These are phyloP conservation scores for Uronychia binucleata DNA, from an alignment of 73 alveolate genomes.

Conservation along the genomic window DNA sequence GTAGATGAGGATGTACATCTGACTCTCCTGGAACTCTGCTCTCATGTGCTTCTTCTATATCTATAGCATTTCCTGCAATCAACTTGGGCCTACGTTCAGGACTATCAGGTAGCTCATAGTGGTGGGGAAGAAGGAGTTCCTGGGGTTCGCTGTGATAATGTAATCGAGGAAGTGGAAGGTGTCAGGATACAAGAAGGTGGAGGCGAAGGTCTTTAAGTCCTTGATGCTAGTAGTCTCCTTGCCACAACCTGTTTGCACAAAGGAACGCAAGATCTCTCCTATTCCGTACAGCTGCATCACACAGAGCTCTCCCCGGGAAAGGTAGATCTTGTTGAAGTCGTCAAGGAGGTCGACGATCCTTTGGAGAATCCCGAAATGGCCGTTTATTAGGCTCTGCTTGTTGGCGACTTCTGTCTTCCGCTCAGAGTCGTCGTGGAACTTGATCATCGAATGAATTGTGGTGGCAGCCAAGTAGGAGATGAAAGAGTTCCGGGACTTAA, in stretches of 20 bases:
- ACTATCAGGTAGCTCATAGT: slow-evolving; percentile 3
- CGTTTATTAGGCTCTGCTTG: background rate
- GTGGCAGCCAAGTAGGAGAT: slow-evolving; percentile 1
- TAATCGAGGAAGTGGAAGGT: background rate
- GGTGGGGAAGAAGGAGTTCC: slow-evolving; percentile 2
- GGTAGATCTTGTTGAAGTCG: background rate
- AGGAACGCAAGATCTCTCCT: background rate
- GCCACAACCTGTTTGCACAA: background rate
- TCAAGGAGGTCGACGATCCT: background rate
- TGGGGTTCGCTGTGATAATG: background rate
- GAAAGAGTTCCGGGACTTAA: background rate
- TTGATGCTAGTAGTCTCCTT: background rate
- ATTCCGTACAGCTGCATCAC: background rate
- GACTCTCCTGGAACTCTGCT: background rate
- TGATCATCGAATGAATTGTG: slow-evolving; percentile 2
- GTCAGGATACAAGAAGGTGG: background rate
- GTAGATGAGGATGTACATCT: slow-evolving; percentile 5
- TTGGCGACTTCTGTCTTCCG: slow-evolving; percentile 4
- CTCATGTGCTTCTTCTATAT: background rate
- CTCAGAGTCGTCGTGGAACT: background rate
- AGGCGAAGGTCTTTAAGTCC: background rate
- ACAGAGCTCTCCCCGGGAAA: background rate
- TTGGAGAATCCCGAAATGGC: background rate
- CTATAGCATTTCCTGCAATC: background rate
- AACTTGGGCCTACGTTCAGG: background rate